Percentiles rank a stretch among this genome's conserved stretches.
phyloP scores from a whole-genome alignment of 148 eudicot genomes.

The Limonium bicolor region DNA sequence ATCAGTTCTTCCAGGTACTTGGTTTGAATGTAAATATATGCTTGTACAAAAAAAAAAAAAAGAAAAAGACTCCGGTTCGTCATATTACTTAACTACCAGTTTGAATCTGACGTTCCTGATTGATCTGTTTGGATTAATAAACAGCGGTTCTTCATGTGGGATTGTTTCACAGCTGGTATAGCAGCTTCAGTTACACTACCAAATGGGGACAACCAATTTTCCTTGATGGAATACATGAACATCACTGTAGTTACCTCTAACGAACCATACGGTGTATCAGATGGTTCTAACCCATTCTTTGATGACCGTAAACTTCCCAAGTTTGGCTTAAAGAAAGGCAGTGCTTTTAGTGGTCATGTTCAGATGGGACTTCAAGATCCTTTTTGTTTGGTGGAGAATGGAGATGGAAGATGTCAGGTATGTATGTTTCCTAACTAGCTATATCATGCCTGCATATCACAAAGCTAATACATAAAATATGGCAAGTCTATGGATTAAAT shows the following conservation, averaged over 20 bases:
- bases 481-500: too few relatives aligned
- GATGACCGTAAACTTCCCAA: constrained; percentile 33
- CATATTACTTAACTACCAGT: too few relatives aligned
- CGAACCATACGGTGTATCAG: constrained; percentile 58
- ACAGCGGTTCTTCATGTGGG: constrained; percentile 90
- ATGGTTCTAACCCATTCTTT: constrained; percentile 77
- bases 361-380: constrained; percentile 61
- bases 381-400: constrained; percentile 38
- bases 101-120: background rate
- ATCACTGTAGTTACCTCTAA: constrained; percentile 75
- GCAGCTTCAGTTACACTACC: constrained; percentile 65
- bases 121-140: too few relatives aligned
- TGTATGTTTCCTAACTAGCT: background rate
- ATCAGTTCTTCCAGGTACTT: constrained; percentile 46
- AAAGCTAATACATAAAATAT: too few relatives aligned
- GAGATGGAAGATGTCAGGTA: constrained; percentile 70
- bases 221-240: constrained; percentile 70
- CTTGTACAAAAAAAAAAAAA: too few relatives aligned
- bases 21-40: too few relatives aligned
- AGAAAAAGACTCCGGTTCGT: too few relatives aligned
- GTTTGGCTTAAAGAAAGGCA: constrained; percentile 33
- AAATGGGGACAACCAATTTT: constrained; percentile 54
- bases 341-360: constrained; percentile 89
- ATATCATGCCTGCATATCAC: too few relatives aligned
- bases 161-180: constrained; percentile 60